Conservation (phyloP, 108 stramenopile genomes). For the Pseudonitzschia multistriata region DNA sequence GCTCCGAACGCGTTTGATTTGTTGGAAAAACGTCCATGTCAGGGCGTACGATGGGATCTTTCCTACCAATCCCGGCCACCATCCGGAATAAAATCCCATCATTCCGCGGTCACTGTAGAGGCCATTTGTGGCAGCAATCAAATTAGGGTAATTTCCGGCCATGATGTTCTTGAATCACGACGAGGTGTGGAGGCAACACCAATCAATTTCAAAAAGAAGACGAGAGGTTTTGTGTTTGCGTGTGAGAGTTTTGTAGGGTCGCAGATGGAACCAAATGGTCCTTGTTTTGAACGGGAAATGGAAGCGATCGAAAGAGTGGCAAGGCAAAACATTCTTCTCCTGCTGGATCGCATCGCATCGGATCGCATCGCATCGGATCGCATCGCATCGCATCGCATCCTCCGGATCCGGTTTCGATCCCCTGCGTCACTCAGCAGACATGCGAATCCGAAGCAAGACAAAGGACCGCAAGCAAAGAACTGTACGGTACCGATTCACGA, state of each 20-base stretch:
- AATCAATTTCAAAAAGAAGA: neutral
- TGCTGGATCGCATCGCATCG: too few relatives aligned
- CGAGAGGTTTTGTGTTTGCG: neutral
- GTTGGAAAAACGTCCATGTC: slow-evolving; percentile 96
- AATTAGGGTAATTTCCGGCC: slow-evolving; percentile 91
- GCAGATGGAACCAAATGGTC: too few relatives aligned
- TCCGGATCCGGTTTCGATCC: too few relatives aligned
- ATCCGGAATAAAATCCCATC: slow-evolving; percentile 92
- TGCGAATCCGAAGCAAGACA: too few relatives aligned
- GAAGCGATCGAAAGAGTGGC: too few relatives aligned
- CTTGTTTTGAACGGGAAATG: too few relatives aligned
- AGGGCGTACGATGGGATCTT: slow-evolving; percentile 93
- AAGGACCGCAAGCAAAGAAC: too few relatives aligned
- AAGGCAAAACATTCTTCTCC: too few relatives aligned
- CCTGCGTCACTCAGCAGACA: too few relatives aligned
- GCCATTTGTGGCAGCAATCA: slow-evolving; percentile 56
- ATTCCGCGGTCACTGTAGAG: slow-evolving; percentile 67
- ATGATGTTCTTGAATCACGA: slow-evolving; percentile 75
- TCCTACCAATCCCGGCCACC: slow-evolving; percentile 95
- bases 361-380: too few relatives aligned
- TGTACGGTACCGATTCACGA: too few relatives aligned
- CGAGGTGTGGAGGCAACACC: slow-evolving; percentile 28
- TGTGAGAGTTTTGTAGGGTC: neutral
- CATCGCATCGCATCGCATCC: too few relatives aligned
- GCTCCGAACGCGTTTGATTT: slow-evolving; percentile 69